Percentiles rank a stretch among this genome's conserved stretches.
phyloP scores from a whole-genome alignment of 2,329 filamentous ascomycete species.

The Rachicladosporium sp. region DNA sequence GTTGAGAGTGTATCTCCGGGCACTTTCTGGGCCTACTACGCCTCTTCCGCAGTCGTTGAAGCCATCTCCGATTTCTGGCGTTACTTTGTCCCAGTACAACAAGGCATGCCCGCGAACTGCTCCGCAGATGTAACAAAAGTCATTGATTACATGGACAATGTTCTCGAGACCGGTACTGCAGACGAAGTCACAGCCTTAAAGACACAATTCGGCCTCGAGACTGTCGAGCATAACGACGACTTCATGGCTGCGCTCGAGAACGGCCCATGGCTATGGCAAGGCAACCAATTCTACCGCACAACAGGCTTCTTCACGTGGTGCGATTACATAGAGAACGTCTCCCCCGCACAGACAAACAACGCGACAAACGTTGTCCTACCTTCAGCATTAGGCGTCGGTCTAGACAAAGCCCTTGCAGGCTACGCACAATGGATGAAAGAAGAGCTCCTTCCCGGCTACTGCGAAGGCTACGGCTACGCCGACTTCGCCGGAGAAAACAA shows the following conservation, averaged over 20 bases:
- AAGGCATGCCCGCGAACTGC: slow-evolving; percentile 48
- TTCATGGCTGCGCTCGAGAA: slow-evolving; percentile 42
- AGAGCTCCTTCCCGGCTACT: slow-evolving; percentile 35
- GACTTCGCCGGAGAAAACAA: slow-evolving; percentile 31
- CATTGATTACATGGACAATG: slow-evolving; percentile 36
- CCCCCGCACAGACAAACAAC: slow-evolving; percentile 17
- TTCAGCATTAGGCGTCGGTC: slow-evolving; percentile 38
- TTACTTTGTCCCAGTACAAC: slow-evolving; percentile 45
- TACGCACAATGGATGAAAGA: slow-evolving; percentile 44
- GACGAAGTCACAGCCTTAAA: slow-evolving; percentile 34
- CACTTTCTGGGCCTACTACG: slow-evolving; percentile 49
- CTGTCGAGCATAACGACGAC: slow-evolving; percentile 40
- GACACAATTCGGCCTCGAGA: slow-evolving; percentile 38
- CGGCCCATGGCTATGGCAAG: slow-evolving; percentile 48
- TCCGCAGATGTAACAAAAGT: slow-evolving; percentile 40
- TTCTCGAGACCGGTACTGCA: slow-evolving; percentile 18
- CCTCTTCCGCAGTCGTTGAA: slow-evolving; percentile 44
- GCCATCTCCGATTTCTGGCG: slow-evolving; percentile 46
- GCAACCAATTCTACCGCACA: slow-evolving; percentile 34
- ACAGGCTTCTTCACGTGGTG: slow-evolving; percentile 35
- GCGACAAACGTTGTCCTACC: slow-evolving; percentile 18
- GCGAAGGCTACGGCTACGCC: slow-evolving; percentile 35
- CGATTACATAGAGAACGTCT: slow-evolving; percentile 28
- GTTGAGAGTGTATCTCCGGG: slow-evolving; percentile 40
- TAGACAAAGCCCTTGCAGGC: slow-evolving; percentile 40